Conservation (phyloP, 176 grass and related monocot genomes). For the Areca catechu region DNA sequence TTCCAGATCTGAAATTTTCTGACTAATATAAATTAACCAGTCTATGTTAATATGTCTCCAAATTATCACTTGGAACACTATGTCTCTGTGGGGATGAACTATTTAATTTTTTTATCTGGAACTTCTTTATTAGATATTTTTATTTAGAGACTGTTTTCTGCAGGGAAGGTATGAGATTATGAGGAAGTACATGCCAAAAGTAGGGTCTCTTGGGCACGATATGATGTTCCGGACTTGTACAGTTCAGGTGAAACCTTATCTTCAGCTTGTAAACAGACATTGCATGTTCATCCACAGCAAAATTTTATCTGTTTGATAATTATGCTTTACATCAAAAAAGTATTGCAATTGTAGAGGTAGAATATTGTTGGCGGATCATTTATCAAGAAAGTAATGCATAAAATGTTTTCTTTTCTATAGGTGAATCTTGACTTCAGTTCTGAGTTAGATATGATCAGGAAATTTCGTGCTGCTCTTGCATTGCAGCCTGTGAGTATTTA, state of each 20-base stretch:
- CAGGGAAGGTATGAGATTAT: slow-evolving; percentile 94
- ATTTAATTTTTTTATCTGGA: too few relatives aligned
- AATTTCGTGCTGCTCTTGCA: slow-evolving; percentile 73
- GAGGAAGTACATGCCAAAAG: slow-evolving; percentile 99
- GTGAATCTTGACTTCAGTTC: slow-evolving; percentile 99
- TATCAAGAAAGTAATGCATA: slow-evolving; percentile 9
- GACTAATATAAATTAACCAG: too few relatives aligned
- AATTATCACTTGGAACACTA: too few relatives aligned
- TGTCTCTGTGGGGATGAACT: too few relatives aligned
- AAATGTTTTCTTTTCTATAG: slow-evolving; percentile 25
- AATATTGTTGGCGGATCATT: not conserved
- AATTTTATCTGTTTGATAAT: not conserved
- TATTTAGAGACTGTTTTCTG: slow-evolving; percentile 1
- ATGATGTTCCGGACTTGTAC: slow-evolving; percentile 99
- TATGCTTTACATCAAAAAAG: not conserved
- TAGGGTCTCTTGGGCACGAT: slow-evolving; percentile 87
- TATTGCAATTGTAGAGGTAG: too few relatives aligned
- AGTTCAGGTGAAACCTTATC: slow-evolving; percentile 49
- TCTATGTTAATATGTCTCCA: too few relatives aligned
- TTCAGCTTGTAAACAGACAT: not conserved
- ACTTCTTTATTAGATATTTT: too few relatives aligned
- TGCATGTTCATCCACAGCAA: not conserved
- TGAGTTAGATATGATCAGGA: slow-evolving; percentile 89
- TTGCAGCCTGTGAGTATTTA: slow-evolving; percentile 83
- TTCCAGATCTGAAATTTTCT: too few relatives aligned